Conservation (phyloP, 2,329 filamentous ascomycete genomes). For the Diaporthe nobilis region DNA sequence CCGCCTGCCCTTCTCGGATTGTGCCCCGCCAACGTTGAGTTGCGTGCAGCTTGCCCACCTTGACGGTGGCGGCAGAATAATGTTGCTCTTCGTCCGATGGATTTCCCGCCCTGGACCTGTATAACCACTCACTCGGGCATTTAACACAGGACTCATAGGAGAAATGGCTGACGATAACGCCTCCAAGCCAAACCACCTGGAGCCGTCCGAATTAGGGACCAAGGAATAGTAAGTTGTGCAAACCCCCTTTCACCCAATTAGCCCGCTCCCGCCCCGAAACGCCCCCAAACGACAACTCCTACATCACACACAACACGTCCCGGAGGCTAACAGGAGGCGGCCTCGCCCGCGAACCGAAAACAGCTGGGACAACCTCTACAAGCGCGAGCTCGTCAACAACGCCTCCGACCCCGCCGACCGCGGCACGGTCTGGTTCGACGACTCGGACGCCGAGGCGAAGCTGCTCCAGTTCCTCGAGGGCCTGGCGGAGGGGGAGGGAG, state of each 20-base stretch:
- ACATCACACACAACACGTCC: constrained; percentile 20
- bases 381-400: constrained; percentile 79
- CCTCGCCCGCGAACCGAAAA: neutral
- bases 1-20: constrained; percentile 22
- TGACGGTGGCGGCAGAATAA: neutral
- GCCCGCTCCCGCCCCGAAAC: neutral
- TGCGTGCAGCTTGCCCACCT: neutral
- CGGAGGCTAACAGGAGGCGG: neutral
- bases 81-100: neutral
- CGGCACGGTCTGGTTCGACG: constrained; percentile 96
- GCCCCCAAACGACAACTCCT: neutral
- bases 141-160: neutral
- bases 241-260: neutral
- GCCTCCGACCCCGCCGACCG: constrained; percentile 80
- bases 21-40: constrained; percentile 13
- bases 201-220: constrained; percentile 85
- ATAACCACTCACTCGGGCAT: neutral
- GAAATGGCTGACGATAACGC: constrained; percentile 34
- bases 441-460: constrained; percentile 88
- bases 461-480: constrained; percentile 77
- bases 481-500: constrained; percentile 45
- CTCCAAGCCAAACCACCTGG: constrained; percentile 73
- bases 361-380: constrained; percentile 85
- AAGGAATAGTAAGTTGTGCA: constrained; percentile 82
- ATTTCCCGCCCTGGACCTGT: neutral